Base-by-base conservation (phyloP, 352 stramenopile species). In the Globisporangium nagaii region DNA sequence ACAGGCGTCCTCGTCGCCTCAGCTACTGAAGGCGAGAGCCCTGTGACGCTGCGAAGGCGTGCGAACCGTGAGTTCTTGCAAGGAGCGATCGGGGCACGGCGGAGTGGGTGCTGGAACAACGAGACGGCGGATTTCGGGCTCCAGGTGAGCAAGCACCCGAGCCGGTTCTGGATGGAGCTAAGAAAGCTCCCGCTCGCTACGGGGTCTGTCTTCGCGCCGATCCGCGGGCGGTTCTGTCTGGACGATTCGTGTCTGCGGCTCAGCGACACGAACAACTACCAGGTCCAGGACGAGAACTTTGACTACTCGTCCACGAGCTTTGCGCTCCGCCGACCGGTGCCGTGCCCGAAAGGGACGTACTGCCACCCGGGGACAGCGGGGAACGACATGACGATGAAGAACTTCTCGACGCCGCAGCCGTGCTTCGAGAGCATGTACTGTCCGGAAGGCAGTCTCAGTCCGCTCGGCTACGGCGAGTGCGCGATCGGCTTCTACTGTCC, bases 61-160 rank as follows among this genome's bases (percentile, higher is more conserved):
- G 62, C 65, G 22, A 43, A 49, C 7, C 53, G 59, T 34, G 52
- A 68, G 7, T 24, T 32, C 7, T 27, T 50, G 4, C 54, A 54
- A 36, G 44, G 60, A 7, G 66, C 53, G 31, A 56, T 97, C 22
- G 90, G 90, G 6, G 73, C 83, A 1, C 64, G 93, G 3, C 87
- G 82, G 30, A 84, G 75, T 20, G 90, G 80, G 3, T 99, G 96
- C 60, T 98, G 96, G 84, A 90, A 94, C 50, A 99, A 99, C 64
- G 84, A 82, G 41, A 98, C 95, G 2, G 58, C 84, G 24, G 95
- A 99, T 53, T 98, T 98, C 63, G 96, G 95, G 6, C 69, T 99
- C 11, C 94, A 98, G 65, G 58, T 95, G 25, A 97, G 86, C 39
- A 53, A 63, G 1, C 63, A 73, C 13, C 87, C 90, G 31, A 84